Evolutionary conservation across 2,329 filamentous ascomycete genomes (phyloP).

Genomic region (Huntiella abstrusa): DNA sequence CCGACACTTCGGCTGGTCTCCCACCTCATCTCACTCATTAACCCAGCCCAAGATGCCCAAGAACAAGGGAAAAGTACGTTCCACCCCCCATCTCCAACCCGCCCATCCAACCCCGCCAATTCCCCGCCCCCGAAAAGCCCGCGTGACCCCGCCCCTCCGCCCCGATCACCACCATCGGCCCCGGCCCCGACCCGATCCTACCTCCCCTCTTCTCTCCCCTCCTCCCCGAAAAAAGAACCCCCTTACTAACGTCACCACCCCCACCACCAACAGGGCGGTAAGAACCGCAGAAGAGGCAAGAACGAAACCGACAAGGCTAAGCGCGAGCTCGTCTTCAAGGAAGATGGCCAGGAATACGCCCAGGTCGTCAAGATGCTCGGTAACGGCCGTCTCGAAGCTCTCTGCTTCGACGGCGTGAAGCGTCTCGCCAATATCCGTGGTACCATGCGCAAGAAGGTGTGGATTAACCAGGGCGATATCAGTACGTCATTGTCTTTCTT

Average conservation of each 20-base stretch:
- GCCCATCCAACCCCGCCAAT: background rate
- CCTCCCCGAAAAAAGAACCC: too few relatives aligned
- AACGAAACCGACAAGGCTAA: constrained; percentile 99
- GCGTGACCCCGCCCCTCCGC: constrained; percentile 1
- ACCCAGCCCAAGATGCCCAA: constrained; percentile 56
- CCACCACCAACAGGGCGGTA: constrained; percentile 54
- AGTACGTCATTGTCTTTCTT: constrained; percentile 5
- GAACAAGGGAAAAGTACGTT: constrained; percentile 93
- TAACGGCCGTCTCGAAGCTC: constrained; percentile 61
- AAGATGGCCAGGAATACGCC: constrained; percentile 64
- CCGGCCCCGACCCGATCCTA: background rate
- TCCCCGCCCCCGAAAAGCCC: background rate
- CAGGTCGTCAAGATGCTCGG: constrained; percentile 12
- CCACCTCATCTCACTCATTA: background rate
- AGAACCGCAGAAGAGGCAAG: constrained; percentile 96
- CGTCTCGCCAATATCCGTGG: constrained; percentile 36
- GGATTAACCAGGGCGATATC: constrained; percentile 97
- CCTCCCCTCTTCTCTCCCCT: too few relatives aligned
- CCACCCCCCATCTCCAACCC: background rate
- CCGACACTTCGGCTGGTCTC: background rate
- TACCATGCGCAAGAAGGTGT: constrained; percentile 84
- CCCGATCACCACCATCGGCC: background rate
- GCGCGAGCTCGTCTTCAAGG: constrained; percentile 96
- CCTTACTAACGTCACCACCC: background rate
- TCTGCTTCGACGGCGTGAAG: constrained; percentile 89